Evolutionary conservation across 1,284 basidiomycete species (phyloP), one percentile per base, ranked within the genome.

Genomic region (Apiotrichum sp.): DNA sequence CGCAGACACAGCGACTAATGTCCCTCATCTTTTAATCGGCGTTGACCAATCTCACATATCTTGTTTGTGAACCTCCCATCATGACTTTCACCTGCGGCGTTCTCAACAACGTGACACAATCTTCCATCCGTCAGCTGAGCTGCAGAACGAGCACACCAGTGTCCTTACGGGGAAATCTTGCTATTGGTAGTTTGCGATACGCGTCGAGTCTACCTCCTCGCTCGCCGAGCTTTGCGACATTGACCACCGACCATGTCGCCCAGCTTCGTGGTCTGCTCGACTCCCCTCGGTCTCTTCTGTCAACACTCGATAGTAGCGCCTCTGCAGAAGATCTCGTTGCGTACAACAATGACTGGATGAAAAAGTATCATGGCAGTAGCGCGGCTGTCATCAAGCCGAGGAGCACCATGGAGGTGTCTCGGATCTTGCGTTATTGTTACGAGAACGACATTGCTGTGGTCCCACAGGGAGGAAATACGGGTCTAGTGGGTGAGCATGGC

Each of bases 381-480:
- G 84, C 84, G 34, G 88, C 92, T 29, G 88, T 98, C 13, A 79
- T 98, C 60, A 91, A 88, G 73, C 95, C 95, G 10, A 89, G 86
- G 69, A 86, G 87, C 2, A 89, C 90, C 0, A 77, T 88, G 63
- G 86, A 98, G 77, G 91, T 98, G 67, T 87, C 88, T 67, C 80
- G 87, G 62, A 87, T 98, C 50, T 79, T 96, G 68, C 86, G 85
- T 71, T 89, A 86, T 79, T 96, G 92, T 75, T 84, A 86, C 65
- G 80, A 86, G 57, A 81, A 84, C 52, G 81, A 83, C 53, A 88
- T 97, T 50, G 86, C 87, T 22, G 83, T 98, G 48, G 93, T 97
- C 1, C 96, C 96, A 1, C 96, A 99, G 76, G 95, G 96, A 49
- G 96, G 96, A 34, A 99, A 98, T 78, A 99, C 96, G 0, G 96